These are phyloP conservation scores for Neurospora tetrasperma DNA, from an alignment of 495 filamentous ascomycete species.

Conservation along the genomic window DNA sequence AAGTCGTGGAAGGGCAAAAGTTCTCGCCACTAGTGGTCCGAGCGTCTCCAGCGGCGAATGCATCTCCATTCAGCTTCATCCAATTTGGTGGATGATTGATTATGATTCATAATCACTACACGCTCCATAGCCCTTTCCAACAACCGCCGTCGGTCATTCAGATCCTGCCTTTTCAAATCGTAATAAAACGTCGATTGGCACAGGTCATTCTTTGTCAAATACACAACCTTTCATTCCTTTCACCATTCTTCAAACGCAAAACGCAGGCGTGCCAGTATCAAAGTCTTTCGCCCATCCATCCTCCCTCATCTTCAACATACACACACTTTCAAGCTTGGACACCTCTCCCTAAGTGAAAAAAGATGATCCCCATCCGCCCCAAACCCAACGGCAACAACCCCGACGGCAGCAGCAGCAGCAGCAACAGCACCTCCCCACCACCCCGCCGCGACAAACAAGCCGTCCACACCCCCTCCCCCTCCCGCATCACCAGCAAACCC, in stretches of 20 bases:
- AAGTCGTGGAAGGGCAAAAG: not conserved
- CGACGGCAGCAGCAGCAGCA: not conserved
- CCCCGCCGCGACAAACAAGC: conserved; percentile 24
- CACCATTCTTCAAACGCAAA: not conserved
- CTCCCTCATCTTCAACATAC: not conserved
- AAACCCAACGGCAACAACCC: not conserved
- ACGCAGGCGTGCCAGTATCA: no score
- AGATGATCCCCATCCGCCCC: conserved; percentile 20
- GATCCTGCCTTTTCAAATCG: not conserved
- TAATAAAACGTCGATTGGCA: not conserved
- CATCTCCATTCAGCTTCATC: not conserved
- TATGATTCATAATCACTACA: not conserved
- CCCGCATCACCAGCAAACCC: conserved; percentile 51
- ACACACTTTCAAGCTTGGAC: not conserved
- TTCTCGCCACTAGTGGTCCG: not conserved
- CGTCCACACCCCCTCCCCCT: conserved; percentile 27
- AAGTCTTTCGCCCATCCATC: no score
- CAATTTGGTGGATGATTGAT: not conserved
- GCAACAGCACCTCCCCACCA: not conserved
- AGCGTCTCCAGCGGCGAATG: not conserved
- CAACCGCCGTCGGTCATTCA: not conserved
- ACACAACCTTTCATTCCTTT: not conserved
- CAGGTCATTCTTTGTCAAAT: not conserved
- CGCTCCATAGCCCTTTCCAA: not conserved
- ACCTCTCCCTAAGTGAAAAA: not conserved